Percentiles rank a stretch among this genome's conserved stretches.
Conservation (phyloP, 208 protist genomes). For the Trichomonas vaginalis region DNA sequence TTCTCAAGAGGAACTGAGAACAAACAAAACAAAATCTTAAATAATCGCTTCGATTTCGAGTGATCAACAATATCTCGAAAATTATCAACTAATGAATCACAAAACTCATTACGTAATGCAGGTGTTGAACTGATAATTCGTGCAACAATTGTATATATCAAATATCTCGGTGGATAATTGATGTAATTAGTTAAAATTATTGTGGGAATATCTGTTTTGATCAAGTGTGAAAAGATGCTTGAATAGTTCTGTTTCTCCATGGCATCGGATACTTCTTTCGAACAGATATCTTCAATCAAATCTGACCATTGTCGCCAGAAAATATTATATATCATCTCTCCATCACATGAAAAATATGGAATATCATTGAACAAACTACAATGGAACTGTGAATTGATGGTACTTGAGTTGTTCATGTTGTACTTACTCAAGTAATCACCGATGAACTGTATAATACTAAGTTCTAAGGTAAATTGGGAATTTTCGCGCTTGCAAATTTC, state of each 20-base stretch:
- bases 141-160: neutral
- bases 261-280: neutral
- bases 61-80: neutral
- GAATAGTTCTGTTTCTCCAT: neutral
- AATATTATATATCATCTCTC: neutral
- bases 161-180: neutral
- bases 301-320: neutral
- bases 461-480: neutral
- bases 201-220: neutral
- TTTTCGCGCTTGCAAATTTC: neutral
- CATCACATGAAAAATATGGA: neutral
- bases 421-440: neutral
- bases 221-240: neutral
- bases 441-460: neutral
- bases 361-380: neutral
- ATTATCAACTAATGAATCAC: neutral
- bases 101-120: neutral
- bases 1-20: neutral
- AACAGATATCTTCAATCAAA: neutral
- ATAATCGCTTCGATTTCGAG: neutral
- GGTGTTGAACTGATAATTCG: neutral
- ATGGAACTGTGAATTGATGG: no score
- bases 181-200: neutral
- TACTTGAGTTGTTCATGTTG: no score
- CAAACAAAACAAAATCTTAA: neutral